Conservation (phyloP, 2,329 filamentous ascomycete species). For the Fusarium transvaalense region DNA sequence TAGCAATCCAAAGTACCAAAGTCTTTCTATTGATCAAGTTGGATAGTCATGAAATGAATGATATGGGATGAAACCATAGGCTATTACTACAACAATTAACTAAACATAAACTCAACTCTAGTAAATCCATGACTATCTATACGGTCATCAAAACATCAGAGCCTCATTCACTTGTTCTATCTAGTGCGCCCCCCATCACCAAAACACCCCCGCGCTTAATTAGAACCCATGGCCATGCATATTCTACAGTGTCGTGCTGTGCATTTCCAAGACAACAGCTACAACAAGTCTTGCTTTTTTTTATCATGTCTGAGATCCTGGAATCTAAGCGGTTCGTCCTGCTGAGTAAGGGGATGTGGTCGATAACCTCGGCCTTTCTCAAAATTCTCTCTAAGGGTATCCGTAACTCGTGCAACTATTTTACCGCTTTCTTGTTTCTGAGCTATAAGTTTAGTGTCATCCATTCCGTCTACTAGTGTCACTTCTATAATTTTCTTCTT, state of each 20-base stretch:
- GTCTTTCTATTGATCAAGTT: background rate
- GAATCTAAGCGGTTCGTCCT: conserved; percentile 32
- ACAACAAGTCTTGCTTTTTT: conserved; percentile 33
- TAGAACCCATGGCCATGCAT: conserved; percentile 14
- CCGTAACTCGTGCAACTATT: conserved; percentile 29
- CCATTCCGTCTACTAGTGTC: conserved; percentile 26
- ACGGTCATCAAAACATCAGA: conserved; percentile 19
- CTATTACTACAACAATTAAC: background rate
- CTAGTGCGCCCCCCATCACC: conserved; percentile 14
- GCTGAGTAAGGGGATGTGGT: conserved; percentile 36
- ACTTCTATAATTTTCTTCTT: conserved; percentile 16
- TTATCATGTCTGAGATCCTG: conserved; percentile 15
- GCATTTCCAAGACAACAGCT: conserved; percentile 8
- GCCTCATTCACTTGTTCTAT: conserved; percentile 14
- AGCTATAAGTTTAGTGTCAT: conserved; percentile 36
- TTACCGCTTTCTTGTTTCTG: conserved; percentile 29
- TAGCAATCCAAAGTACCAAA: background rate
- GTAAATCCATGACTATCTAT: background rate
- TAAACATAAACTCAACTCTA: background rate
- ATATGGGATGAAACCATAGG: background rate
- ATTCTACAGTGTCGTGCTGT: background rate
- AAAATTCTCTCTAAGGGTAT: conserved; percentile 5
- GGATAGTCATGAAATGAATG: background rate
- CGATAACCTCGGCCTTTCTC: conserved; percentile 38
- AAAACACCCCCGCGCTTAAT: conserved; percentile 26